Percentiles rank a stretch among this genome's conserved stretches.
These are phyloP conservation scores for Takashimella koratensis DNA, from an alignment of 1,284 basidiomycete genomes.

Conservation along the genomic window DNA sequence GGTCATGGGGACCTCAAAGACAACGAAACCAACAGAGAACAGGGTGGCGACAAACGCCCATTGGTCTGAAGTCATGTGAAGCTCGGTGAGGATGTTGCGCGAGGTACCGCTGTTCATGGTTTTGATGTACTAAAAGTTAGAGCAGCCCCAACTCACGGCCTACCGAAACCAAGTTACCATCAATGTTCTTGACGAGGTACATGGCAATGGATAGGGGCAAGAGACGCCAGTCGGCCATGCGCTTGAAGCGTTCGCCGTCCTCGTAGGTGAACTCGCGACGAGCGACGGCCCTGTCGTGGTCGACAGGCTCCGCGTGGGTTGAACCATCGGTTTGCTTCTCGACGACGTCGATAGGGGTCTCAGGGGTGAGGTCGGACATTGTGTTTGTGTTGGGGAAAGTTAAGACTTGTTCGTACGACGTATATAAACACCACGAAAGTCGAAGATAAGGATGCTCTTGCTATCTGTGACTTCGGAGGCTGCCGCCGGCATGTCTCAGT, in stretches of 20 bases:
- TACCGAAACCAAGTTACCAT: conserved; percentile 12
- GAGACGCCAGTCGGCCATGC: conserved; percentile 13
- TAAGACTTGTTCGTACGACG: no score
- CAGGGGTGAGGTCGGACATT: no score
- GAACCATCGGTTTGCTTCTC: background rate
- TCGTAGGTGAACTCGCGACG: conserved; percentile 12
- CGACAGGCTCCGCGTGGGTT: background rate
- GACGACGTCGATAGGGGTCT: background rate
- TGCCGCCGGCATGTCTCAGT: no score
- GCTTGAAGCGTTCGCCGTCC: conserved; percentile 11
- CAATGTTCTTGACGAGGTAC: conserved; percentile 28
- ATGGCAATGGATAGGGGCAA: conserved; percentile 16
- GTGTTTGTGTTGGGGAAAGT: no score
- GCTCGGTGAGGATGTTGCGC: conserved; percentile 23
- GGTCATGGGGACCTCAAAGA: conserved; percentile 26
- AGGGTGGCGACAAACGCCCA: conserved; percentile 20
- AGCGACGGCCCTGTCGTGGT: background rate
- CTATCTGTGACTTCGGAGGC: no score
- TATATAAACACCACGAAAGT: no score
- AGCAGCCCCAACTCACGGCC: background rate
- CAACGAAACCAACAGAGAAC: conserved; percentile 21
- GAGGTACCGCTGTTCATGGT: conserved; percentile 20
- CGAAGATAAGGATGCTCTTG: no score
- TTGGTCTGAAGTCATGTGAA: conserved; percentile 28
- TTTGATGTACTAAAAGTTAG: conserved; percentile 7